Evolutionary conservation across 2,329 filamentous ascomycete genomes (phyloP), one percentile per base, ranked within the genome.

Genomic region (Malbranchea zuffiana): DNA sequence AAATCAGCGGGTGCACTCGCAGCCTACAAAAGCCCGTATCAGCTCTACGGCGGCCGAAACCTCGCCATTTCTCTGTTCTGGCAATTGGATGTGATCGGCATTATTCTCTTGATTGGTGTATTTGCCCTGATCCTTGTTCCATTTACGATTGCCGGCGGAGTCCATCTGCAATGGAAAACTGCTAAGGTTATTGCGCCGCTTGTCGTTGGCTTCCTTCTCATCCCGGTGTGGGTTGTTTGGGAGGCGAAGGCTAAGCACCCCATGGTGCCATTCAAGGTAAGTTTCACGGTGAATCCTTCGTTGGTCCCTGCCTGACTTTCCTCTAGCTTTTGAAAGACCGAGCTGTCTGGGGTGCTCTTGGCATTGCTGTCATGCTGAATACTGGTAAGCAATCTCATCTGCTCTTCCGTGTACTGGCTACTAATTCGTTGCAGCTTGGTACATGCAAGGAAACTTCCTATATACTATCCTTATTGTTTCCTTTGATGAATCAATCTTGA

Each of bases 391-490:
- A 17, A 23, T 3, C 4, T 28, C 28, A 3, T 16, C 7, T 1
- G 12, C 17, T 32, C 6, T 20, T 31, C 12, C 18, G 13, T 19
- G 10, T 20, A 23, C n/a, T 16, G 8, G n/a, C 30, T 43, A 25
- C 27, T 15, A 17, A 5, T 23, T 16, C 19, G 2, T 30, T 25
- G n/a, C 28, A 57, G 53, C 57, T 1, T 80, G 74, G 74, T 69
- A 69, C 42, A 65, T 78, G 55, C 76, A 80, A 53, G 72, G 69
- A 15, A 71, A 78, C 49, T 80, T 71, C 52, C 65, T 81, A 2
- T 80, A 70, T 57, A 76, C 75, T 0, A 69, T 80, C 1, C 66
- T 80, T 1, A 52, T 69, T 7, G 71, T 80, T 12, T 68, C 67
- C 23, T 80, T 80, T 47, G 64, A 76, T 52, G 74, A 78, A 44